phyloP scores from a whole-genome alignment of 306 rosid genomes.

The Leucaena leucocephala region DNA sequence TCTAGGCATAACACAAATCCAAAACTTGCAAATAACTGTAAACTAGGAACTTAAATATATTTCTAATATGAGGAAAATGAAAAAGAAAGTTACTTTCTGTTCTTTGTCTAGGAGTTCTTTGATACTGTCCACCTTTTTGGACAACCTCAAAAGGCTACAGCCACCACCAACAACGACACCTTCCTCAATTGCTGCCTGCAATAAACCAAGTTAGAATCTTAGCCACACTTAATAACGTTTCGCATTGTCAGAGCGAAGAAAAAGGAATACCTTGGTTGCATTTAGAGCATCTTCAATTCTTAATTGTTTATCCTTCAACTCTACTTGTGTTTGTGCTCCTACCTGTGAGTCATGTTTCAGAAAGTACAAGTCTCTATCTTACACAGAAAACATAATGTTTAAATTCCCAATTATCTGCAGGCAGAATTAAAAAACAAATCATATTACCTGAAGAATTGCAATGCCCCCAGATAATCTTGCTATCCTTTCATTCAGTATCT shows the following conservation, averaged over 20 bases:
- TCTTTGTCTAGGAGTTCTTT: conserved; percentile 76
- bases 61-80: conserved; percentile 4
- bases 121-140: conserved; percentile 67
- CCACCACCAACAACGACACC: conserved; percentile 98
- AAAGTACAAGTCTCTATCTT: conserved; percentile 34
- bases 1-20: conserved; percentile 4
- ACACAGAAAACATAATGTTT: conserved; percentile 9
- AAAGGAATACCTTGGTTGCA: conserved; percentile 71
- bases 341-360: conserved; percentile 57
- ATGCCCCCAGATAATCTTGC: conserved; percentile 86
- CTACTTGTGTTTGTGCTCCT: conserved; percentile 96
- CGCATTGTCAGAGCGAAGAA: conserved; percentile 29
- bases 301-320: conserved; percentile 87
- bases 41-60: neutral
- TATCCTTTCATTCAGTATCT: conserved; percentile 78
- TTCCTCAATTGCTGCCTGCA: conserved; percentile 93
- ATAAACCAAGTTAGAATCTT: conserved; percentile 36
- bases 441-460: conserved; percentile 82
- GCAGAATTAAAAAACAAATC: conserved; percentile 23
- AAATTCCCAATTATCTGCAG: conserved; percentile 19
- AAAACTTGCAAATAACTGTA: neutral
- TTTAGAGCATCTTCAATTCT: conserved; percentile 92
- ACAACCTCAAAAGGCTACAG: conserved; percentile 85
- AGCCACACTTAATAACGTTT: conserved; percentile 14
- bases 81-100: conserved; percentile 57